Base-by-base conservation (phyloP, 1,139 yeast species). In the Yamadazyma kanchanaburiensis region DNA sequence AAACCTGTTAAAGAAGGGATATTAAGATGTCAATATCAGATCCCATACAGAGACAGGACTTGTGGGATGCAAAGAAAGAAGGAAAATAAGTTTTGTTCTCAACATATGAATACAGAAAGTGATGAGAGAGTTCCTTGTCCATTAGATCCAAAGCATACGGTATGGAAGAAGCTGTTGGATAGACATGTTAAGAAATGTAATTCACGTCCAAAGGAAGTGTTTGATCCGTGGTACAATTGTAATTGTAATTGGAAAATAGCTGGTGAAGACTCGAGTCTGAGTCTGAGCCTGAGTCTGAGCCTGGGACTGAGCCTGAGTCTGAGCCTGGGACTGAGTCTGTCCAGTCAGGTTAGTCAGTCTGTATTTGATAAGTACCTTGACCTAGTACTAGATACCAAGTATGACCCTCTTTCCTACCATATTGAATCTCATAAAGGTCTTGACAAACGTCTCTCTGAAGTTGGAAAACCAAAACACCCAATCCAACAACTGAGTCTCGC, bases 401-500 rank as follows among this genome's bases (percentile, higher is more conserved):
- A 31, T 21, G 33, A 31, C 9, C 36, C 40, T 7, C 31, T 51
- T 11, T 14, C 21, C 4, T 31, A 31, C 25, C 26, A 30, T 5
- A 35, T 45, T 2, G 29, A 41, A 7, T 35, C 37, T 8, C 74
- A 68, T 32, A 23, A 42, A 0, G 72, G 70, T 2, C 49, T 67
- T 13, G 38, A 50, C 9, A 22, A 33, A 6, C 42, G 84, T 43
- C 51, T 75, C 38, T 52, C 55, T 2, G 71, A 74, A 40, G 55
- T 79, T 23, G 39, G 28, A 16, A 31, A 37, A n/a, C 75, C 70
- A 39, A 87, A 86, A 47, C 96, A 88, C 56, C 83, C 91, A 0
- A 53, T 70, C 2, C 96, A 88, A 51, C 96, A 88, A 50, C 71
- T 89, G 0, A 83, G 94, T 3, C 55, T 88, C 35, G 81, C 85